Base-by-base conservation (phyloP, 768 basidiomycete genomes). In the Tremella mesenterica region DNA sequence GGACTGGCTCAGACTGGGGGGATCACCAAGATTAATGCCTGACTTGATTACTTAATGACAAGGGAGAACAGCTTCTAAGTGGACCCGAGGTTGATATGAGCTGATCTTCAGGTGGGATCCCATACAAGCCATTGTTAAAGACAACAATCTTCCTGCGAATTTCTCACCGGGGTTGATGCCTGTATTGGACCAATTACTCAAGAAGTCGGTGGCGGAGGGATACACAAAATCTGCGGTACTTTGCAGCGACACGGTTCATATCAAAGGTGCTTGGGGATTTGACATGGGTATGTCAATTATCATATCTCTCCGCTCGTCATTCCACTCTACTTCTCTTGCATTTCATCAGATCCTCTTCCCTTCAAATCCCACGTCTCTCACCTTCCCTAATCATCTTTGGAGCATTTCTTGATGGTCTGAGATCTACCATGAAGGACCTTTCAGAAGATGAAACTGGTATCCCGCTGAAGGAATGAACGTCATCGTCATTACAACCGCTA, bases 91-190 rank as follows among this genome's bases (percentile, higher is more conserved):
- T 23, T 6, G 27, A 4, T 46, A 4, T 46, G 44, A 46, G 21
- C 10, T 23, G 34, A 25, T 18, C 12, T 4, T 30, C 39, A 69
- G 67, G 67, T 72, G 70, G 70, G 64, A 65, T 56, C 61, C 67
- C 2, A 48, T 57, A 5, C 12, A 41, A 16, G 54, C 52, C 21
- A 14, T 54, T 4, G 46, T 27, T 1, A 18, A 49, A 13, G 4
- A 36, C 13, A 29, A 27, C 26, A 58, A 55, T 36, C 36, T 72
- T 14, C 65, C 70, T 2, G 25, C 41, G 16, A 71, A 71, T 34
- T 66, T 64, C 44, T 65, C 68, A 12, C 69, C 71, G 28, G 64
- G 67, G 14, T 45, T 70, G 25, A 60, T 71, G 23, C 59, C 57
- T 9, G 50, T 67, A 9, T 52, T 73, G 12, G 46, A 46, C 1